Percentiles rank a stretch among this genome's conserved stretches.
Evolutionary conservation across 208 protist species (phyloP).

Genomic region (Herpetomonas muscarum): DNA sequence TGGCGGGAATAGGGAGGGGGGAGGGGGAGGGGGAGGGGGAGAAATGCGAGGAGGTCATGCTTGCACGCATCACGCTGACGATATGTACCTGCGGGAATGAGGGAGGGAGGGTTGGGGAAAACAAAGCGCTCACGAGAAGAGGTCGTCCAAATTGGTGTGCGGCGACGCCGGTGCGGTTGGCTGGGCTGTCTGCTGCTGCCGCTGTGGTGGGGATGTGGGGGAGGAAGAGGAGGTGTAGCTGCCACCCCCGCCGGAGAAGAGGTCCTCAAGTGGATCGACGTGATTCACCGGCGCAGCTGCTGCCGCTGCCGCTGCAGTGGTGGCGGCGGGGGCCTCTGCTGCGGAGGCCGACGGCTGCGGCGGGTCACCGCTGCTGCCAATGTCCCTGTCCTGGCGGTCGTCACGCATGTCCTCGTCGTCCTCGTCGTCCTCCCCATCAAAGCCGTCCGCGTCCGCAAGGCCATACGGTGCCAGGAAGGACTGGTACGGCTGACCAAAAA

Average conservation of each 20-base stretch:
- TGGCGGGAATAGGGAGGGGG: no score
- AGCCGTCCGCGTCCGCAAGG: conserved; percentile 33
- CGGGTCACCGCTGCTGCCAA: background rate
- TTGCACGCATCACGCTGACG: background rate
- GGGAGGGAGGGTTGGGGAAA: conserved; percentile 1
- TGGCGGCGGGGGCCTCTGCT: background rate
- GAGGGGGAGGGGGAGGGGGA: no score
- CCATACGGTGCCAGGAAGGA: conserved; percentile 92
- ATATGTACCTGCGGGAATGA: conserved; percentile 1
- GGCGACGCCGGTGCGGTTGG: conserved; percentile 3
- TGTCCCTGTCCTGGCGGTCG: conserved; percentile 14
- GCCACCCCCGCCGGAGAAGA: conserved; percentile 24
- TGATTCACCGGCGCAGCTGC: conserved; percentile 11
- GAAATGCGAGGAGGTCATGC: no score
- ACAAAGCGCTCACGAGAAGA: conserved; percentile 36
- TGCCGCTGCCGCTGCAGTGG: background rate
- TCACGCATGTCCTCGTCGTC: conserved; percentile 34
- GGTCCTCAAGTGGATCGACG: conserved; percentile 36
- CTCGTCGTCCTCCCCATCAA: conserved; percentile 69
- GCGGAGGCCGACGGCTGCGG: conserved; percentile 1
- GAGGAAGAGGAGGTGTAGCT: background rate
- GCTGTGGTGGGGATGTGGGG: background rate
- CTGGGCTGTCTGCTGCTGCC: background rate
- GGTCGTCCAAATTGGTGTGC: conserved; percentile 29
- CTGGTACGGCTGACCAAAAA: conserved; percentile 95